A percentile compares a stretch with the other conserved stretches of the same genome.
phyloP scores from a whole-genome alignment of 129 eudicot species.

The Helianthus tuberosus region DNA sequence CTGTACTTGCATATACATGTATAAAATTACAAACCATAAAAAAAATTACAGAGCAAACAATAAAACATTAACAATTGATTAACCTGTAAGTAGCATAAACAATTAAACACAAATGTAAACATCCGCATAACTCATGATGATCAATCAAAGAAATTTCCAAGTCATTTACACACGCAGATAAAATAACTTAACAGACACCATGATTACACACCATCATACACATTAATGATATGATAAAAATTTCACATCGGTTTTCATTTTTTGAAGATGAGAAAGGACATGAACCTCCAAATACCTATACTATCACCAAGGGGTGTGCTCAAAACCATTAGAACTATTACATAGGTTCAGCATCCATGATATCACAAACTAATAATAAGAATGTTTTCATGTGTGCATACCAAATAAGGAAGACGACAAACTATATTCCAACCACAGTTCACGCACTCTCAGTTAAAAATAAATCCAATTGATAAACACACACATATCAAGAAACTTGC shows the following conservation, averaged over 20 bases:
- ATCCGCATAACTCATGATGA: conserved; percentile 11
- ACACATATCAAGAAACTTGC: neutral
- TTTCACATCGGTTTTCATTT: neutral
- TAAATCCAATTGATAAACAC: neutral
- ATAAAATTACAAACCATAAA: neutral
- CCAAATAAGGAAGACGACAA: neutral
- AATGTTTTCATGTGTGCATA: neutral
- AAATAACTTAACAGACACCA: neutral
- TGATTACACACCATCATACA: conserved; percentile 15
- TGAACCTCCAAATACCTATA: neutral
- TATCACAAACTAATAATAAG: too few species aligned
- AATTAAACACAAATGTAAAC: conserved; percentile 25
- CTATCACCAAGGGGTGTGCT: conserved; percentile 1
- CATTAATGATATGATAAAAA: neutral
- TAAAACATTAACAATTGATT: neutral
- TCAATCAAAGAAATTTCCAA: neutral
- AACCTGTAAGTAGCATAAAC: neutral
- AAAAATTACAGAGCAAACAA: neutral
- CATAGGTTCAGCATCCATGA: neutral
- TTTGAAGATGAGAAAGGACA: neutral
- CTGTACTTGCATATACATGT: conserved; percentile 4
- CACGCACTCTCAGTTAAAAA: neutral
- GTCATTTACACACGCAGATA: conserved; percentile 11
- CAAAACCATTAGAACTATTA: neutral
- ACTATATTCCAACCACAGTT: conserved; percentile 10